These are phyloP conservation scores for Casuarina cunninghamiana DNA, from an alignment of 306 rosid species.

Conservation along the genomic window DNA sequence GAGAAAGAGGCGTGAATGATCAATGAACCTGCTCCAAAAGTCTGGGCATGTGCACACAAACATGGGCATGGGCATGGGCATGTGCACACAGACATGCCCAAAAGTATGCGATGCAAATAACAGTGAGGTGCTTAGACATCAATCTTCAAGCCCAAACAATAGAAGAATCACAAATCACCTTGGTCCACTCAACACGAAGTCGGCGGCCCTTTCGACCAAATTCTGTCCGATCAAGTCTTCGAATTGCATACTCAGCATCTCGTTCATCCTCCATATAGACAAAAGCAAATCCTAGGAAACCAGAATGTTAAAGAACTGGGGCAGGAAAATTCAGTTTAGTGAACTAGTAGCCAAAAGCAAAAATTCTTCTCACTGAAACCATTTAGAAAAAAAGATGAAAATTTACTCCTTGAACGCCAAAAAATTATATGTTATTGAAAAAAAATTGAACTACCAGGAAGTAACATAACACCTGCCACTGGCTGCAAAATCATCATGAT, in stretches of 20 bases:
- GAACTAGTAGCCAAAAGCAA: conserved; percentile 8
- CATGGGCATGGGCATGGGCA: too few relatives aligned
- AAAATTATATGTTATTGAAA: conserved; percentile 27
- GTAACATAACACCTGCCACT: conserved; percentile 85
- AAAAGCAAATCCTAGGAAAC: conserved; percentile 70
- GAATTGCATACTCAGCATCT: conserved; percentile 85
- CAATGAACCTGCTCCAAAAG: not conserved
- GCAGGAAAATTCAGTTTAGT: conserved; percentile 4
- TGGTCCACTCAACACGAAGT: conserved; percentile 85
- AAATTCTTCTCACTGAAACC: conserved; percentile 19
- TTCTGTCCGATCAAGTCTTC: conserved; percentile 82
- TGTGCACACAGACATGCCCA: not conserved
- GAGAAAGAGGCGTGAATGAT: not conserved
- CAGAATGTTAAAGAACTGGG: conserved; percentile 35
- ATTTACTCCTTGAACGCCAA: conserved; percentile 32
- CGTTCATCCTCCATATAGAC: conserved; percentile 83
- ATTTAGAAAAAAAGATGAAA: conserved; percentile 18
- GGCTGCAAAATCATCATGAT: conserved; percentile 66
- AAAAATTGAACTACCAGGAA: conserved; percentile 46
- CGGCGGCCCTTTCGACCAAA: conserved; percentile 84
- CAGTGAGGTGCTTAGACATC: not conserved
- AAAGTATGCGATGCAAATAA: not conserved
- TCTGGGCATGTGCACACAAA: not conserved
- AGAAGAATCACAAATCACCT: conserved; percentile 38
- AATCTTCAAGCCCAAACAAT: conserved; percentile 4